Evolutionary conservation across 2,329 filamentous ascomycete species (phyloP), one percentile per base, ranked within the genome.

Genomic region (Diaporthe longicolla): DNA sequence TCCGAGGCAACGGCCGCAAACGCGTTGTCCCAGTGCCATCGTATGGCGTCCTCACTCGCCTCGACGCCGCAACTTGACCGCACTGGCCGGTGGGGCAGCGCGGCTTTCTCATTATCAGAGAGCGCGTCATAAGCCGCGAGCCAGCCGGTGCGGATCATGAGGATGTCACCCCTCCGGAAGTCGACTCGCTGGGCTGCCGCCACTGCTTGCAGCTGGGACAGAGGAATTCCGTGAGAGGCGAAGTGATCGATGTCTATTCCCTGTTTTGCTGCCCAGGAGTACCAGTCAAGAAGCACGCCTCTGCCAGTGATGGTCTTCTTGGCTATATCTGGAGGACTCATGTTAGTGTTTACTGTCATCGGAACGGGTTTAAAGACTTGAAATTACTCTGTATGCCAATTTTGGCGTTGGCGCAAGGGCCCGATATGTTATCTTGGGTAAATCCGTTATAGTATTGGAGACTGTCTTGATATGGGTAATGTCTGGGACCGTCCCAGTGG

Each of bases 11-110:
- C 91, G 0, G 89, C 90, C 0, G 92, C 86, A 76, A 94, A 93
- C 63, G 92, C 91, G 77, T 88, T 89, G 78, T 94, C 91, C 84
- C 93, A 92, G 74, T 94, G 76, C 92, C 92, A 94, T 69, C 89
- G 71, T 19, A 73, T 52, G 6, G 37, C 35, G 13, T 58, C 61
- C n/a, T 32, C 48, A 6, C 61, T 55, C 19, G 61, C 40, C 26
- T 73, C 61, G 29, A 73, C 52, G 11, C 71, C 71, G 37, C 66
- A 65, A 29, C 43, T 69, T 4, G 55, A 63, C 4, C 48, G 17
- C 29, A 29, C 48, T 13, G 50, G 50, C 26, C 70, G 43, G 21
- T 72, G 21, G 6, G 70, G 57, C 21, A 72, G 59, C 43, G 43
- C 32, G 11, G 15, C 4, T 9, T 57, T 29, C 11, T 48, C 37